Evolutionary conservation across 371 early-diverging fungal species (phyloP).

Genomic region (Syncephalastrum contaminatum): DNA sequence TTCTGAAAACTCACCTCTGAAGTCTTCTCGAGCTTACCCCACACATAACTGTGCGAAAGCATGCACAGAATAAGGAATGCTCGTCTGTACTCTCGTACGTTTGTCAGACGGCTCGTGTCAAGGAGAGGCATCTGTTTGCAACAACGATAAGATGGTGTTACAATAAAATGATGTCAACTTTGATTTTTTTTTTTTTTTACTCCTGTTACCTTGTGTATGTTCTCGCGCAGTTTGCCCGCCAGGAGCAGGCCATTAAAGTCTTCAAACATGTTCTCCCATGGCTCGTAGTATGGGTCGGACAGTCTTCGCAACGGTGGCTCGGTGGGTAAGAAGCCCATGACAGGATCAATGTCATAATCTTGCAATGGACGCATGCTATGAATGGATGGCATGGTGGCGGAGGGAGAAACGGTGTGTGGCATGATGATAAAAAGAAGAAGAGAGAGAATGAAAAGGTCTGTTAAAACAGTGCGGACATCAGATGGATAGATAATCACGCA

Average conservation of each 20-base stretch:
- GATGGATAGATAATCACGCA: too few relatives aligned
- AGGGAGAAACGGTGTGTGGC: too few relatives aligned
- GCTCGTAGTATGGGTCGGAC: constrained; percentile 73
- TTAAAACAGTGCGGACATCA: too few relatives aligned
- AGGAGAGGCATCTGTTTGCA: constrained; percentile 72
- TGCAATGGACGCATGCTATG: constrained; percentile 49
- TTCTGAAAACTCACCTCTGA: constrained; percentile 54
- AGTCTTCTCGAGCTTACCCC: constrained; percentile 82
- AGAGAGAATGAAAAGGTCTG: too few relatives aligned
- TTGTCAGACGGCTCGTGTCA: constrained; percentile 56
- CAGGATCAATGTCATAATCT: constrained; percentile 83
- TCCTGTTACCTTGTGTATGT: constrained; percentile 64
- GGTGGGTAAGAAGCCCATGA: constrained; percentile 86
- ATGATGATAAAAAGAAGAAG: too few relatives aligned
- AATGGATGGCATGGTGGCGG: constrained; percentile 14
- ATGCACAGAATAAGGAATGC: constrained; percentile 86
- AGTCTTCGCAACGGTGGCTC: constrained; percentile 75
- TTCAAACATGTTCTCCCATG: constrained; percentile 88
- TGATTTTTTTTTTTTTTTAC: too few relatives aligned
- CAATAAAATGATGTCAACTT: not conserved
- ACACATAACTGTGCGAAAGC: constrained; percentile 89
- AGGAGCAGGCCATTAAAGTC: constrained; percentile 76
- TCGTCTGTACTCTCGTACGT: constrained; percentile 73
- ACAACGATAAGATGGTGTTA: not conserved
- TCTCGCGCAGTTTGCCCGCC: constrained; percentile 72